Percentiles rank a stretch among this genome's conserved stretches.
Evolutionary conservation across 1,284 basidiomycete genomes (phyloP).

Genomic region (Ceratobasidium sp.): DNA sequence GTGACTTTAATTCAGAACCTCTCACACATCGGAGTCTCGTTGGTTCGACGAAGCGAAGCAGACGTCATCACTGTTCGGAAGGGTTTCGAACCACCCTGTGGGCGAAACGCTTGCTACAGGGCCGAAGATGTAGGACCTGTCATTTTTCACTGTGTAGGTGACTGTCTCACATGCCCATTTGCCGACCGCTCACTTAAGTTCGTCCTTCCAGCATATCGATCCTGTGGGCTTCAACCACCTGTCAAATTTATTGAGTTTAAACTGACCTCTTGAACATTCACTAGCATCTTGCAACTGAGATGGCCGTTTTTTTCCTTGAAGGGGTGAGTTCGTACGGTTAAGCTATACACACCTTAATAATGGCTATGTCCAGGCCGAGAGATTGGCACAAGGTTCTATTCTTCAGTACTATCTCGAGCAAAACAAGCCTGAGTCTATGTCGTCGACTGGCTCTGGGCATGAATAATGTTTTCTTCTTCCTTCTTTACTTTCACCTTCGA

Average conservation of each 20-base stretch:
- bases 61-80: too few relatives aligned
- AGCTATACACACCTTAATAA: not conserved
- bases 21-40: too few relatives aligned
- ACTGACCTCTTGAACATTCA: not conserved
- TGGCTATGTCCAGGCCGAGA: not conserved
- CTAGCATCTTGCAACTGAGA: constrained; percentile 23
- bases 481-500: too few relatives aligned
- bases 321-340: not conserved
- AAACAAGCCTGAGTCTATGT: constrained; percentile 10
- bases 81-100: too few relatives aligned
- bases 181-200: not conserved
- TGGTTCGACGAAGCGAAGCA: too few relatives aligned
- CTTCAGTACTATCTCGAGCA: constrained; percentile 10
- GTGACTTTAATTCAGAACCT: too few relatives aligned
- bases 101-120: too few relatives aligned
- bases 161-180: not conserved
- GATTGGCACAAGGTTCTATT: not conserved
- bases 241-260: not conserved
- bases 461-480: too few relatives aligned
- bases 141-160: constrained; percentile 26
- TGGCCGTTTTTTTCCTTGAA: constrained; percentile 26
- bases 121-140: constrained; percentile 28
- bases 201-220: constrained; percentile 15
- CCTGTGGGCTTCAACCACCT: constrained; percentile 1
- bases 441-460: too few relatives aligned